These are phyloP conservation scores for Lagenaria siceraria DNA, from an alignment of 306 rosid genomes.

Conservation along the genomic window DNA sequence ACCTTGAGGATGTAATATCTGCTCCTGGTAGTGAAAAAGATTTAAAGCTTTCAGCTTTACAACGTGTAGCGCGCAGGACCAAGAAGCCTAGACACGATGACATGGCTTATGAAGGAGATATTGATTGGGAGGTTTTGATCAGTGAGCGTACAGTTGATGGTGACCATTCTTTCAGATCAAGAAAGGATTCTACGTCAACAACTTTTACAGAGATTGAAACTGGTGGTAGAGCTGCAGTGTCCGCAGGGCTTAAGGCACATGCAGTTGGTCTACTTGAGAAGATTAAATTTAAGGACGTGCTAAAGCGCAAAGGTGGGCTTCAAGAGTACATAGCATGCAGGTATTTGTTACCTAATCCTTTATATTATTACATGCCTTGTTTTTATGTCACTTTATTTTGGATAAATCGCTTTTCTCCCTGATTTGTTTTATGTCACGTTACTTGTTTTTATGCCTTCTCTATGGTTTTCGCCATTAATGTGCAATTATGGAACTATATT, in stretches of 20 bases:
- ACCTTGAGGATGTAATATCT: slow-evolving; percentile 38
- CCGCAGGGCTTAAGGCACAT: slow-evolving; percentile 85
- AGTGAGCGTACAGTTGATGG: slow-evolving; percentile 26
- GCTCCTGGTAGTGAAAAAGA: slow-evolving; percentile 37
- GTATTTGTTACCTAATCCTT: slow-evolving; percentile 28
- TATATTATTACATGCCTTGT: background rate
- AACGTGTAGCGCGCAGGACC: slow-evolving; percentile 38
- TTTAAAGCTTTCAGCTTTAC: slow-evolving; percentile 33
- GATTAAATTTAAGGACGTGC: slow-evolving; percentile 82
- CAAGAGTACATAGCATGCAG: slow-evolving; percentile 90
- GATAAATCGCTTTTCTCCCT: background rate
- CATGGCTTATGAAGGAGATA: slow-evolving; percentile 99
- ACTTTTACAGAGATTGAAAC: slow-evolving; percentile 51
- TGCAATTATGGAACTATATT: background rate
- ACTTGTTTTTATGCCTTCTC: background rate
- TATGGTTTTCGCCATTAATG: background rate
- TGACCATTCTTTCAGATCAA: slow-evolving; percentile 33
- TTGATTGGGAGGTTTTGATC: slow-evolving; percentile 73
- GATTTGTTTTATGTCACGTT: background rate
- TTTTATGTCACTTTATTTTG: background rate
- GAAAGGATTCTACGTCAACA: slow-evolving; percentile 49
- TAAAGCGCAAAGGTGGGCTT: slow-evolving; percentile 94
- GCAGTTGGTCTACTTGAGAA: slow-evolving; percentile 81
- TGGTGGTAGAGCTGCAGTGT: slow-evolving; percentile 72
- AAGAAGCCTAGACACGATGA: slow-evolving; percentile 78